These are phyloP conservation scores for Coemansia sp. DNA, from an alignment of 192 early-diverging fungal genomes.

Conservation along the genomic window DNA sequence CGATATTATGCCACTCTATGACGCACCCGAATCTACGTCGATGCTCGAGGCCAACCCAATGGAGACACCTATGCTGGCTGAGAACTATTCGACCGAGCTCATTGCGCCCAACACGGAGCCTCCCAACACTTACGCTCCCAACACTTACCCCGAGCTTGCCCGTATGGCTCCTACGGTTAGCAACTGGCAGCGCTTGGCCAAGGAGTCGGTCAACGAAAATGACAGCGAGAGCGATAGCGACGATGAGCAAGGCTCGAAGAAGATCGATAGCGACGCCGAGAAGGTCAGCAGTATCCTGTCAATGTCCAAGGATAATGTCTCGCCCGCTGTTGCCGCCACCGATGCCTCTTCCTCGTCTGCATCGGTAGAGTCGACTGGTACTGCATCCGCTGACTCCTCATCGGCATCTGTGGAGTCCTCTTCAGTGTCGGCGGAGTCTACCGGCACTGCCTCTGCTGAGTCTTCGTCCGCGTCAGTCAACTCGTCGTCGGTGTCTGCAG, in stretches of 20 bases:
- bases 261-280: conserved; percentile 16
- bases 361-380: conserved; percentile 13
- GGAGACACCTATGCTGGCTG: not conserved
- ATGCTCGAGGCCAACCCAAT: conserved; percentile 4
- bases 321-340: not conserved
- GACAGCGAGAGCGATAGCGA: conserved; percentile 28
- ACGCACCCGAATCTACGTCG: conserved; percentile 16
- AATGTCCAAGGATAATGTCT: conserved; percentile 14
- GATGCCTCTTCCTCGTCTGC: conserved; percentile 4
- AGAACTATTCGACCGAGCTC: not conserved
- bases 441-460: conserved; percentile 10
- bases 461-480: not conserved
- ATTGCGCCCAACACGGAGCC: not conserved
- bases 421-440: conserved; percentile 3
- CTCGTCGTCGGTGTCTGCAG: conserved; percentile 10
- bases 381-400: conserved; percentile 12
- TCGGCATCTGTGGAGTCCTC: conserved; percentile 13
- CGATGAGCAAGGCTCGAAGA: conserved; percentile 17
- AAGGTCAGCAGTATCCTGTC: conserved; percentile 4
- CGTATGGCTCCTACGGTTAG: conserved; percentile 15
- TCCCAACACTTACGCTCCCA: not conserved
- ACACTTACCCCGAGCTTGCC: not conserved
- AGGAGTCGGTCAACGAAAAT: conserved; percentile 22
- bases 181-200: conserved; percentile 24
- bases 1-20: conserved; percentile 34